Evolutionary conservation across 2,329 filamentous ascomycete species (phyloP), one percentile per base, ranked within the genome.

Genomic region (Pseudophaeomoniella oleicola): DNA sequence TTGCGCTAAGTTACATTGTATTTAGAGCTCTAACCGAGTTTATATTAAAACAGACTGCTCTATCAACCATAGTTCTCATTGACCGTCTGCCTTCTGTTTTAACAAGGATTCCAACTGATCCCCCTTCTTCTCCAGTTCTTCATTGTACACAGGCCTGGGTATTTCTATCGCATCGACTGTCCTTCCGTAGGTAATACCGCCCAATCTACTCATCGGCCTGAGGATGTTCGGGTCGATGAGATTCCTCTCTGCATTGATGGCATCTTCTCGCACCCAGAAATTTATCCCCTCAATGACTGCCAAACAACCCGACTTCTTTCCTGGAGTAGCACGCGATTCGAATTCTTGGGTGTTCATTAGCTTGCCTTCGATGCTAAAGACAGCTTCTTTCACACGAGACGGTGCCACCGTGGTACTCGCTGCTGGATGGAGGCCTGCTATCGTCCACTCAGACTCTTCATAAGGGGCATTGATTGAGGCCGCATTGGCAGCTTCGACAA

Each of bases 231-330:
- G 74, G 55, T 92, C 81, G 39, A 96, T 66, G 30, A 83, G 49
- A 45, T 75, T 84, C 50, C 66, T 71, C 5, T 85, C 78, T 52
- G 82, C 74, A 48, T 93, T 83, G 42, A 94, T 63, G 2, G 86
- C 86, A 59, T 94, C 88, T 54, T 92, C 84, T 37, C 87, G 64
- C 2, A 78, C 85, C 85, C 87, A 94, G 53, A 94, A 94, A 17
- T 78, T 69, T 19, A 81, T 77, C 0, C 85, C 88, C 60, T 94
- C 85, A 10, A 94, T 66, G 19, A 93, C 70, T 2, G 72, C 80
- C 43, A 94, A 51, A 3, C 80, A 78, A 1, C 79, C 75, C 1
- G 79, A 79, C 64, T 77, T 86, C 60, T 78, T 79, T 2, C 82
- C 85, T 0, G 80, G 78, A 2, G 62, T 75, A 0, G 66, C 66